Percentiles rank a stretch among this genome's conserved stretches.
phyloP scores from a whole-genome alignment of 108 stramenopile species.

The Schizochytrium sp. region DNA sequence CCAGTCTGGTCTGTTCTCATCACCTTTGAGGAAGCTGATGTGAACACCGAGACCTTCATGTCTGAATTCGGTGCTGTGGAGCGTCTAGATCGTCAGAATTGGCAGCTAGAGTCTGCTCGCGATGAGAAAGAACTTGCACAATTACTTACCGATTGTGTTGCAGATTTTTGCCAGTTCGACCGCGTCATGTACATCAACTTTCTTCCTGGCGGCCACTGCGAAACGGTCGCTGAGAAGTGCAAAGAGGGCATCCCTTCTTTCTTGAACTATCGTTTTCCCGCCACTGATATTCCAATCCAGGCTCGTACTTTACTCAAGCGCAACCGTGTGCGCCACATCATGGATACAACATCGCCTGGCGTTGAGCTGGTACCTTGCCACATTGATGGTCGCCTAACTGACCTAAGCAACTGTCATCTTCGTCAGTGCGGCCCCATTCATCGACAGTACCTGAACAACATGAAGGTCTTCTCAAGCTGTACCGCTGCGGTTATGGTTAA shows the following conservation, averaged over 20 bases:
- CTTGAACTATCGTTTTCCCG: conserved; percentile 10
- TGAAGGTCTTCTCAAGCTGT: conserved; percentile 26
- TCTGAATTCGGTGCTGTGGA: not conserved
- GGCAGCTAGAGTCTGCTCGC: conserved; percentile 35
- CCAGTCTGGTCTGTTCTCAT: conserved; percentile 23
- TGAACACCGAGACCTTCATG: not conserved
- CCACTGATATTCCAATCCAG: conserved; percentile 47
- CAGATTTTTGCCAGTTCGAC: not conserved
- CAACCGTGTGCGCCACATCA: conserved; percentile 12
- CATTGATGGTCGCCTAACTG: conserved; percentile 29
- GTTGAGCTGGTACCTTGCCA: conserved; percentile 14
- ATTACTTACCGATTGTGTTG: not conserved
- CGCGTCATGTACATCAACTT: conserved; percentile 58
- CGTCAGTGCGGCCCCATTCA: conserved; percentile 35
- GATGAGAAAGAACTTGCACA: conserved; percentile 5
- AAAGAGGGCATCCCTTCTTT: not conserved
- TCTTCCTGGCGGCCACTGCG: conserved; percentile 16
- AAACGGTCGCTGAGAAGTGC: not conserved
- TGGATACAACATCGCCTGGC: too few relatives aligned
- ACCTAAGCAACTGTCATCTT: conserved; percentile 10
- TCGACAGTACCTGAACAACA: conserved; percentile 24
- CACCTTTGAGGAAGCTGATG: not conserved
- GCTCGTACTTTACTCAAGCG: conserved; percentile 21
- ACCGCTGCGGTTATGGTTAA: conserved; percentile 32
- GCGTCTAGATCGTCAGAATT: not conserved